Evolutionary conservation across 441 rosid species (phyloP).

Genomic region (Croton setiger): DNA sequence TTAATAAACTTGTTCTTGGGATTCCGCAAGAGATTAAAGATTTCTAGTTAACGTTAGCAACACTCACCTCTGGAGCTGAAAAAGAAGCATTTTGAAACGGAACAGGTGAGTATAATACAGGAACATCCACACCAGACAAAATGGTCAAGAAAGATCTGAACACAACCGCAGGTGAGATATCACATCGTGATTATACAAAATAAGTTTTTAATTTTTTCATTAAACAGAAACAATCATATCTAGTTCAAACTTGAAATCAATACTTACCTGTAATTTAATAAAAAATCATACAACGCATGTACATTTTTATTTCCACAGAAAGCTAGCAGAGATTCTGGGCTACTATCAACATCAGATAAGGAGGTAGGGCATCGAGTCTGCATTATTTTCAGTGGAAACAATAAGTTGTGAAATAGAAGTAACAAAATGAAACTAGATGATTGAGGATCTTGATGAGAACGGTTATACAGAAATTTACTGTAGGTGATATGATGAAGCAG

Average conservation of each 20-base stretch:
- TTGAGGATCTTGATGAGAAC: constrained; percentile 4
- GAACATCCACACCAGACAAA: constrained; percentile 71
- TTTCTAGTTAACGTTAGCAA: too few relatives aligned
- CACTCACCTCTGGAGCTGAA: constrained; percentile 80
- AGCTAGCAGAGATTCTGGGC: constrained; percentile 80
- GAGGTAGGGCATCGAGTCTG: constrained; percentile 66
- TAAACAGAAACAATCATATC: not conserved
- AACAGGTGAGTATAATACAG: constrained; percentile 70
- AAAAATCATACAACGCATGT: constrained; percentile 77
- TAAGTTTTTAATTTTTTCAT: constrained; percentile 2
- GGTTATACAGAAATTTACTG: not conserved
- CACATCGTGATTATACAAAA: constrained; percentile 15
- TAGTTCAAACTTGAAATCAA: not conserved
- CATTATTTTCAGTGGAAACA: constrained; percentile 27
- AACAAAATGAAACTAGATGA: not conserved
- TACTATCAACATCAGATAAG: constrained; percentile 66
- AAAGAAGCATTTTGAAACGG: constrained; percentile 81
- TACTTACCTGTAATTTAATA: constrained; percentile 83
- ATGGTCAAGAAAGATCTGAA: constrained; percentile 69
- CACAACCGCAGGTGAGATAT: constrained; percentile 25
- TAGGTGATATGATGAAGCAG: not conserved
- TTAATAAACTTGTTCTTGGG: not conserved
- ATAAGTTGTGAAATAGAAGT: constrained; percentile 10
- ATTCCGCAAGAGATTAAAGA: too few relatives aligned
- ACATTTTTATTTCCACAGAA: constrained; percentile 59